These are phyloP conservation scores for Pascua guehoae DNA, from an alignment of 1,284 basidiomycete species.

Conservation along the genomic window DNA sequence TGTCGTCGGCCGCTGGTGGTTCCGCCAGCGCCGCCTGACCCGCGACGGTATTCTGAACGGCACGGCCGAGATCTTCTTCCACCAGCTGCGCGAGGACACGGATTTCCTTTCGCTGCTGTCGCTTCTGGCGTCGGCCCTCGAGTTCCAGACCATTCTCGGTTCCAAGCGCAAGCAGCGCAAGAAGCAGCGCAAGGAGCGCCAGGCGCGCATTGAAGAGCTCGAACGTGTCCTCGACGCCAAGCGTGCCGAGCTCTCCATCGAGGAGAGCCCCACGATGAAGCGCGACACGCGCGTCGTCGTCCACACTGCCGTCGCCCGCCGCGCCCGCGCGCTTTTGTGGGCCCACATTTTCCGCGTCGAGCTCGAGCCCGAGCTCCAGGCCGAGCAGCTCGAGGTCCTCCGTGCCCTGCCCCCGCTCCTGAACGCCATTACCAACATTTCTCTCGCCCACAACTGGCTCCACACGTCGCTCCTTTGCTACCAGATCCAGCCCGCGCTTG, in stretches of 20 bases:
- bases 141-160: conserved; percentile 52
- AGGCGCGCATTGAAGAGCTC: conserved; percentile 56
- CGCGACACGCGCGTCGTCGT: conserved; percentile 29
- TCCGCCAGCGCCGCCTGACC: conserved; percentile 82
- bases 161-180: conserved; percentile 37
- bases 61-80: conserved; percentile 88
- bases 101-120: conserved; percentile 69
- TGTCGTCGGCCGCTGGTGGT: conserved; percentile 97
- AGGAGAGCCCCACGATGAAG: conserved; percentile 33
- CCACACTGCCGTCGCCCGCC: conserved; percentile 45
- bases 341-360: conserved; percentile 79
- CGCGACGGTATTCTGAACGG: conserved; percentile 85
- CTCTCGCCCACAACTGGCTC: conserved; percentile 88
- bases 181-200: conserved; percentile 48
- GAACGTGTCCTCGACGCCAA: conserved; percentile 58
- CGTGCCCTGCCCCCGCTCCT: conserved; percentile 70
- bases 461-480: conserved; percentile 71
- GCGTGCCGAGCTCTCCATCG: conserved; percentile 48
- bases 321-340: conserved; percentile 73
- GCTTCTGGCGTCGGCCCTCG: conserved; percentile 69
- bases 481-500: conserved; percentile 76
- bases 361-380: conserved; percentile 58
- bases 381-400: conserved; percentile 67
- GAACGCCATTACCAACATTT: conserved; percentile 76
- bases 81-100: conserved; percentile 74